Evolutionary conservation across 345 rosid genomes (phyloP).

Genomic region (Aquilaria sinensis): DNA sequence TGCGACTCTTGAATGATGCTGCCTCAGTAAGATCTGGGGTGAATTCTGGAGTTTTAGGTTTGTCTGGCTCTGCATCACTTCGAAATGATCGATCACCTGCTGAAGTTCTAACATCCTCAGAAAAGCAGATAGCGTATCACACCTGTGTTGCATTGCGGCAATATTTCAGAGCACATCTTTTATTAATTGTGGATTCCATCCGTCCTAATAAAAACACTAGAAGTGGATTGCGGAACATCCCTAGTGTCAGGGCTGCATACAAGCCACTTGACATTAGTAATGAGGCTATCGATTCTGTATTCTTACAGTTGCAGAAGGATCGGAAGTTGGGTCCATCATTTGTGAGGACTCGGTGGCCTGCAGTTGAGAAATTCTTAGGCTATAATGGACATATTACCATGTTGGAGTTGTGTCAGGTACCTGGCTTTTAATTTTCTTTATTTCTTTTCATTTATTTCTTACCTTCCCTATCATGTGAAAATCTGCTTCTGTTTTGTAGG

Average conservation of each 20-base stretch:
- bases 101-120: constrained; percentile 85
- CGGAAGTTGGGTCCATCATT: constrained; percentile 90
- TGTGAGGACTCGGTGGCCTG: constrained; percentile 85
- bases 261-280: constrained; percentile 96
- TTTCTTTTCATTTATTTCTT: constrained; percentile 14
- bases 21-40: constrained; percentile 91
- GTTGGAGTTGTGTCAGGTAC: constrained; percentile 95
- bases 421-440: constrained; percentile 4
- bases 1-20: constrained; percentile 72
- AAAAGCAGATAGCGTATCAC: constrained; percentile 95
- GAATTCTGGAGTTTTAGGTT: constrained; percentile 47
- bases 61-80: constrained; percentile 39
- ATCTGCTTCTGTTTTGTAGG: constrained; percentile 34
- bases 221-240: constrained; percentile 56
- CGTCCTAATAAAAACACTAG: constrained; percentile 84
- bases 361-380: constrained; percentile 67
- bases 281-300: constrained; percentile 91
- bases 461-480: background rate
- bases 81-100: constrained; percentile 75
- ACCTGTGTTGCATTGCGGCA: constrained; percentile 93
- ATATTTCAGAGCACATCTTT: constrained; percentile 94
- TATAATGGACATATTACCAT: constrained; percentile 82
- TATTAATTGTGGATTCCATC: constrained; percentile 80
- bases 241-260: constrained; percentile 81
- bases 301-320: constrained; percentile 92